These are phyloP conservation scores for Penicillium angulare DNA, from an alignment of 495 filamentous ascomycete genomes.

Conservation along the genomic window DNA sequence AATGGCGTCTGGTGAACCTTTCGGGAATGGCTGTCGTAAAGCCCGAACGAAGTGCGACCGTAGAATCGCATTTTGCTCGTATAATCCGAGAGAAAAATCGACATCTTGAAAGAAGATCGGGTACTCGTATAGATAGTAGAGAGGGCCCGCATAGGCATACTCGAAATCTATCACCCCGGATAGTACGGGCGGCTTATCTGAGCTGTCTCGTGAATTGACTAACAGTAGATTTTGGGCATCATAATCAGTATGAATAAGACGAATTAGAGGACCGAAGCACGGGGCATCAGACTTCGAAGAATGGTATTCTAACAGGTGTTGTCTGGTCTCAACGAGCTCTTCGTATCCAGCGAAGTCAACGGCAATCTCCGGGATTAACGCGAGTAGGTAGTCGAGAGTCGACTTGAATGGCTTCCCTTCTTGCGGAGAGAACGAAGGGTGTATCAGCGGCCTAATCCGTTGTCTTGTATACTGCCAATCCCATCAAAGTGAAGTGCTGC, in stretches of 20 bases:
- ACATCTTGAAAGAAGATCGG: constrained; percentile 3
- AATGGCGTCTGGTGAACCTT: background rate
- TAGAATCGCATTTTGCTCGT: constrained; percentile 2
- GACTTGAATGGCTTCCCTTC: constrained; percentile 3
- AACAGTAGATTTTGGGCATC: background rate
- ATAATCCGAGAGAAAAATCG: background rate
- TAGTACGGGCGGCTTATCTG: background rate
- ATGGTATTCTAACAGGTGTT: background rate
- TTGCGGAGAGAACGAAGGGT: background rate
- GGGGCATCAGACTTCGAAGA: background rate
- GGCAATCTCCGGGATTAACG: background rate
- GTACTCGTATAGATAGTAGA: background rate
- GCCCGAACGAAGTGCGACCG: background rate
- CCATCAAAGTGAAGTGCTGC: constrained; percentile 1
- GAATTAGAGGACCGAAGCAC: background rate
- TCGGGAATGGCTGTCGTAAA: background rate
- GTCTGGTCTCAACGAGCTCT: background rate
- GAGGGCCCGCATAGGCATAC: background rate
- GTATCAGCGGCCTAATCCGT: background rate
- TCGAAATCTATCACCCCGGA: constrained; percentile 2
- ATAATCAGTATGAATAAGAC: background rate
- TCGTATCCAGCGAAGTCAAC: background rate
- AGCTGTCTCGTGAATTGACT: background rate
- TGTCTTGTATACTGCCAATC: background rate
- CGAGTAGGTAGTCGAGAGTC: background rate